Evolutionary conservation across 2,329 filamentous ascomycete species (phyloP), one percentile per base, ranked within the genome.

Genomic region (Penicillium fuscoglaucum): DNA sequence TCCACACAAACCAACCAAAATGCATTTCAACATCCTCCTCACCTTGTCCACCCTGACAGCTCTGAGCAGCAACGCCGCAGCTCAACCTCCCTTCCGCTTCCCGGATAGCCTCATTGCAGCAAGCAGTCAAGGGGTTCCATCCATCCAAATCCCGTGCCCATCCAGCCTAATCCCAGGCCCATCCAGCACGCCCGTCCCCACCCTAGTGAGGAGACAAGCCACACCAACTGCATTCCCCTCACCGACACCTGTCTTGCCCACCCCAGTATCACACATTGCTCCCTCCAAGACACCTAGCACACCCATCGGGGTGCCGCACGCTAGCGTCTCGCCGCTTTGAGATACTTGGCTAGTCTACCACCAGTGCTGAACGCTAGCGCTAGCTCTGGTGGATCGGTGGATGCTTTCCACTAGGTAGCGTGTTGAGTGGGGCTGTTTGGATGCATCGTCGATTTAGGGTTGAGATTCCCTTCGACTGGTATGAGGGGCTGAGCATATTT

Each of bases 1-100:
- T 46, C 44, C 26, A 46, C 5, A 46, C 33, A 35, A 35, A 13
- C 7, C 12, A 31, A 39, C 17, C 21, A 37, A 39, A 21, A 55
- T 54, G 52, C 33, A 48, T 6, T 24, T 47, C 31, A 46, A 47
- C 29, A 19, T 54, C 52, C 43, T 54, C n/a, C 43, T 54, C 13
- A 37, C 29, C 17, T 4, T 50, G 47, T 50, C 47, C 21, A 24
- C 52, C 13, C 5, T 54, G 33, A 12, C 35, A 29, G 43, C 52
- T 35, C 43, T 54, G 43, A 24, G 52, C 24, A 29, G 31, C 43
- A 47, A 46, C 2, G 26, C 33, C 33, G 24, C 44, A 17, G 52
- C 52, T 4, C 19, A 52, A 31, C 2, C 4, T 5, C 28, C 49
- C 21, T 5, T 31, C 10, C 3, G 15, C 31, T n/a, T 6, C n/a